A percentile compares a stretch with the other conserved stretches of the same genome.
These are phyloP conservation scores for Fusarium abutilonis DNA, from an alignment of 2,329 filamentous ascomycete genomes.

Conservation along the genomic window DNA sequence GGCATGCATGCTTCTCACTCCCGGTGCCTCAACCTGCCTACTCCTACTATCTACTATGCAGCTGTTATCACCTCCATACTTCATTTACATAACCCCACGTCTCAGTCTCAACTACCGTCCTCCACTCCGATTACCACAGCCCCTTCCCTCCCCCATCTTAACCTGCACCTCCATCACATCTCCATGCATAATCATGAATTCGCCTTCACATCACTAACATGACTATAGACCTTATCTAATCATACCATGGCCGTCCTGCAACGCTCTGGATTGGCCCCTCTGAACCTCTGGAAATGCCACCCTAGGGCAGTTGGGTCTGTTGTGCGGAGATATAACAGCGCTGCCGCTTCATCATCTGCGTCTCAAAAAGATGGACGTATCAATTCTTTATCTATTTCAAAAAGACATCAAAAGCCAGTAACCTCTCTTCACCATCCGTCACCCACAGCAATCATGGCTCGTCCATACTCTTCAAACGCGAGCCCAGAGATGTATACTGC, in stretches of 20 bases:
- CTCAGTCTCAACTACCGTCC: background rate
- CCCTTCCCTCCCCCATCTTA: background rate
- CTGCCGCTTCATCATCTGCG: slow-evolving; percentile 14
- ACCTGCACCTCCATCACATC: slow-evolving; percentile 2
- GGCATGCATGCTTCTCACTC: no score
- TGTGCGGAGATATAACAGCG: slow-evolving; percentile 37
- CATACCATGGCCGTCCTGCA: slow-evolving; percentile 42
- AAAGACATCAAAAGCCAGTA: slow-evolving; percentile 12
- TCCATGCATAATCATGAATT: background rate
- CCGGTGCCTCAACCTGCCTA: no score
- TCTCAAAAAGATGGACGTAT: slow-evolving; percentile 17
- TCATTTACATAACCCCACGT: background rate
- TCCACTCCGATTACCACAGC: background rate
- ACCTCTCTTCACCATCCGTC: slow-evolving; percentile 22
- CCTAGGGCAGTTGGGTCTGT: slow-evolving; percentile 18
- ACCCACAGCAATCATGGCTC: slow-evolving; percentile 24
- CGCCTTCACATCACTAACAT: slow-evolving; percentile 14
- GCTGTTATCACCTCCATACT: background rate
- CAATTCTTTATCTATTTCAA: slow-evolving; percentile 6
- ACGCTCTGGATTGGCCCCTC: slow-evolving; percentile 40
- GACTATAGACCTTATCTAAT: slow-evolving; percentile 9
- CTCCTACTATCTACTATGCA: no score
- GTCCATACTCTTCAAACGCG: slow-evolving; percentile 42
- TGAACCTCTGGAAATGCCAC: slow-evolving; percentile 38
- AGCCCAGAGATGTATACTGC: slow-evolving; percentile 70